These are phyloP conservation scores for Calonectria ilicicola DNA, from an alignment of 2,329 filamentous ascomycete genomes.

Conservation along the genomic window DNA sequence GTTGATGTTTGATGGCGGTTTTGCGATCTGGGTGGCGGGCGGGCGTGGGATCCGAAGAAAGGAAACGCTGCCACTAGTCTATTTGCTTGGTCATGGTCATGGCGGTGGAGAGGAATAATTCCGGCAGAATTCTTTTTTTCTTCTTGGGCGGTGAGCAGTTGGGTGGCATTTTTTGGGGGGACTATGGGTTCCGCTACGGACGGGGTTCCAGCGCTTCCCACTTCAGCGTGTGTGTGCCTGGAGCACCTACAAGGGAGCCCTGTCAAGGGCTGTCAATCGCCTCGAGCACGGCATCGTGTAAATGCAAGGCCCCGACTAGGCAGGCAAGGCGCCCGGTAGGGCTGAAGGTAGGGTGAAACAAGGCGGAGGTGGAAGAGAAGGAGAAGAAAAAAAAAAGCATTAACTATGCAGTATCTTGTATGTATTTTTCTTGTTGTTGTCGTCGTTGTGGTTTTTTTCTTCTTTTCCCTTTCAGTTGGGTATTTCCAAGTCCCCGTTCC, in stretches of 20 bases:
- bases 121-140: conserved; percentile 38
- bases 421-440: too few species aligned
- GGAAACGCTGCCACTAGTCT: conserved; percentile 24
- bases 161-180: too few species aligned
- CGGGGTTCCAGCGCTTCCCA: not conserved
- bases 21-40: not conserved
- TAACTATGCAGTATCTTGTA: too few species aligned
- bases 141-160: conserved; percentile 35
- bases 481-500: not conserved
- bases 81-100: conserved; percentile 34
- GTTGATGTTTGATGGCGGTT: conserved; percentile 3
- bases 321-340: not conserved
- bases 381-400: too few species aligned
- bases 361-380: not conserved
- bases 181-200: too few species aligned
- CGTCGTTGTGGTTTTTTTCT: not conserved
- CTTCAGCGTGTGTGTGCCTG: not conserved
- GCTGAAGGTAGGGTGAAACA: not conserved
- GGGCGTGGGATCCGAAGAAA: conserved; percentile 32
- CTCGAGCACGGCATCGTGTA: not conserved
- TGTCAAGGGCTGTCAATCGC: not conserved
- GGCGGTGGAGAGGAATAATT: conserved; percentile 39
- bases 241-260: conserved; percentile 9
- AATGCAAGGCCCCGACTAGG: not conserved
- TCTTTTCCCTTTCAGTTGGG: not conserved